A percentile compares a stretch with the other conserved stretches of the same genome.
These are phyloP conservation scores for Cadophora malorum DNA, from an alignment of 2,329 filamentous ascomycete genomes.

Conservation along the genomic window DNA sequence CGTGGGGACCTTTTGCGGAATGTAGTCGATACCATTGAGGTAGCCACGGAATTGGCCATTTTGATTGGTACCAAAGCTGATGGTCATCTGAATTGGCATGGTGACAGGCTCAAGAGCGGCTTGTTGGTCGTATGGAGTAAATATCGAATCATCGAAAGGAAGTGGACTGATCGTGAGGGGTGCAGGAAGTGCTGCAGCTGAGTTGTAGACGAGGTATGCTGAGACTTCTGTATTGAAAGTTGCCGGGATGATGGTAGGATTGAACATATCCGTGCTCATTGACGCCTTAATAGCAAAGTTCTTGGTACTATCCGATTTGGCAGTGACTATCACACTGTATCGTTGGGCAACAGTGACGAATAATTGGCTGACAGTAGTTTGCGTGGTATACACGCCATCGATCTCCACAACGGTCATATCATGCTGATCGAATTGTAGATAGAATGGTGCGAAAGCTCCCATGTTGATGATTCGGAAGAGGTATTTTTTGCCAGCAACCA, in stretches of 20 bases:
- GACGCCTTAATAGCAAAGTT: conserved; percentile 32
- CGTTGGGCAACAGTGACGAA: conserved; percentile 55
- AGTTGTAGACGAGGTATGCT: conserved; percentile 60
- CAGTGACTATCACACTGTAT: conserved; percentile 53
- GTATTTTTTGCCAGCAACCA: conserved; percentile 34
- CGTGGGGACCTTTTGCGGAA: conserved; percentile 72
- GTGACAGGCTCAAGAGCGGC: conserved; percentile 5
- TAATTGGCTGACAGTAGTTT: conserved; percentile 49
- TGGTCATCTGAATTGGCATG: conserved; percentile 13
- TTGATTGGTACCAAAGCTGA: conserved; percentile 23
- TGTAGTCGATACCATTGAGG: conserved; percentile 81
- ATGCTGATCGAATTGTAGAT: conserved; percentile 35
- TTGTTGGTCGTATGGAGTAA: conserved; percentile 27
- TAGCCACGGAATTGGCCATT: conserved; percentile 43
- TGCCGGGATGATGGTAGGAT: conserved; percentile 55
- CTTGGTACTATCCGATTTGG: conserved; percentile 48
- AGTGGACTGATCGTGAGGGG: conserved; percentile 16
- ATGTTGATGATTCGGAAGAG: conserved; percentile 36
- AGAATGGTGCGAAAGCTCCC: conserved; percentile 30
- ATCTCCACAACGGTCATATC: conserved; percentile 54
- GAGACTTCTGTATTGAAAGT: conserved; percentile 66
- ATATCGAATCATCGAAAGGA: conserved; percentile 26
- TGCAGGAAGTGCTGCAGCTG: conserved; percentile 51
- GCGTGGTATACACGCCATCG: conserved; percentile 51
- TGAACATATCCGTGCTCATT: conserved; percentile 64